Evolutionary conservation across 768 basidiomycete species (phyloP), one percentile per base, ranked within the genome.

Genomic region (Xerocomellus intermedius): DNA sequence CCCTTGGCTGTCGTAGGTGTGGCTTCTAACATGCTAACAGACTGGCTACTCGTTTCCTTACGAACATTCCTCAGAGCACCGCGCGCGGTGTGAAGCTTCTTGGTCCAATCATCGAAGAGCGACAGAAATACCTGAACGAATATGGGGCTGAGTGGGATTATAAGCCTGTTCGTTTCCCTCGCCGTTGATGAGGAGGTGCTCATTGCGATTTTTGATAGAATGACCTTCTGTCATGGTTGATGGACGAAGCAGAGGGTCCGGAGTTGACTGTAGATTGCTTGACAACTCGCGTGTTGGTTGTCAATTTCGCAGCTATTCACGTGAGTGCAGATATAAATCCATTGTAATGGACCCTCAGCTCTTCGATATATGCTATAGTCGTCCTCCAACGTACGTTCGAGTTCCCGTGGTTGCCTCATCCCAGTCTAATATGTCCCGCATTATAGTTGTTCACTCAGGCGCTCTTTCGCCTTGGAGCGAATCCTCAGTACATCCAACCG

Each of bases 161-260:
- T 9, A 71, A 64, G 45, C 71, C 76, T 12, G 75, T 76, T 43
- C 0, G 39, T 50, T 21, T 0, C 14, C 19, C 32, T 43, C 3
- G 17, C 8, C 26, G 12, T 3, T 21, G 3, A 13, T 9, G 3
- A 4, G 12, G 22, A 5, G 4, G 19, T 2, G 1, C 24, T 57
- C 21, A 48, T 37, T 9, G 10, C 2, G 0, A 21, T 13, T 24
- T 14, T 13, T 37, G 5, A 24, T 39, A 75, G 74, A 66, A 68
- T 14, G 74, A 76, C 47, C 42, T 75, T 42, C 41, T 76, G 5
- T 59, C 61, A 3, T 75, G 75, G 74, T 28, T 74, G 30, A 62
- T 75, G 28, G 67, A 71, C 5, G 64, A 55, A 5, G 70, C 63
- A 7, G 21, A 56, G 1, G 59, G 62, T 24, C 44, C 55, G 8